Conservation (phyloP, 2,329 filamentous ascomycete genomes). For the Aspergillus novoparasiticus region DNA sequence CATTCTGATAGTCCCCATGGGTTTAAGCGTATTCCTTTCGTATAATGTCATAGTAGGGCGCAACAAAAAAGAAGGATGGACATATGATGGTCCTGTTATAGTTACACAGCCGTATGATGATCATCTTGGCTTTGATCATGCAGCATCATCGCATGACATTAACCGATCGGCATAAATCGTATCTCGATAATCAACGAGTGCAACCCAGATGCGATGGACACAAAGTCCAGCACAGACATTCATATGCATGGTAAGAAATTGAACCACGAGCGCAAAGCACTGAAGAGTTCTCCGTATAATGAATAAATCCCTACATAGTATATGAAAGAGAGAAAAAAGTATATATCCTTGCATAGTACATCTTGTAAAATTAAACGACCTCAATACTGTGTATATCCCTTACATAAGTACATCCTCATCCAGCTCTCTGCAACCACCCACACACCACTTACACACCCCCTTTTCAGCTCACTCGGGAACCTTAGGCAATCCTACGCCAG, state of each 20-base stretch:
- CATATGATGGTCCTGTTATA: not conserved
- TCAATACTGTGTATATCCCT: not conserved
- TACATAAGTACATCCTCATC: not conserved
- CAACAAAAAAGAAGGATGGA: not conserved
- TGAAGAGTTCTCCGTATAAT: no score
- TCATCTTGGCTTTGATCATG: not conserved
- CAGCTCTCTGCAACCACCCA: not conserved
- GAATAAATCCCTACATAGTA: not conserved
- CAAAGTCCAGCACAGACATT: not conserved
- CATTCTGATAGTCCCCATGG: not conserved
- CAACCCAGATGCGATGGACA: not conserved
- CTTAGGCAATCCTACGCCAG: not conserved
- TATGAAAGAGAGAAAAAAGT: not conserved
- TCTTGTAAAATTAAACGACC: not conserved
- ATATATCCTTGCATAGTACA: not conserved
- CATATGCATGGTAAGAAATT: no score
- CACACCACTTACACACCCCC: no score
- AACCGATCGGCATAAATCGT: not conserved
- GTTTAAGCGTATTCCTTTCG: not conserved
- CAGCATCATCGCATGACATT: not conserved
- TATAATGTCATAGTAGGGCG: not conserved
- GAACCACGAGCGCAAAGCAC: not conserved
- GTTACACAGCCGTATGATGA: not conserved
- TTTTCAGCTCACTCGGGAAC: not conserved
- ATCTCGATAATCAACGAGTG: constrained; percentile 1